Base-by-base conservation (phyloP, 2,329 filamentous ascomycete genomes). In the Fusarium aywerte region DNA sequence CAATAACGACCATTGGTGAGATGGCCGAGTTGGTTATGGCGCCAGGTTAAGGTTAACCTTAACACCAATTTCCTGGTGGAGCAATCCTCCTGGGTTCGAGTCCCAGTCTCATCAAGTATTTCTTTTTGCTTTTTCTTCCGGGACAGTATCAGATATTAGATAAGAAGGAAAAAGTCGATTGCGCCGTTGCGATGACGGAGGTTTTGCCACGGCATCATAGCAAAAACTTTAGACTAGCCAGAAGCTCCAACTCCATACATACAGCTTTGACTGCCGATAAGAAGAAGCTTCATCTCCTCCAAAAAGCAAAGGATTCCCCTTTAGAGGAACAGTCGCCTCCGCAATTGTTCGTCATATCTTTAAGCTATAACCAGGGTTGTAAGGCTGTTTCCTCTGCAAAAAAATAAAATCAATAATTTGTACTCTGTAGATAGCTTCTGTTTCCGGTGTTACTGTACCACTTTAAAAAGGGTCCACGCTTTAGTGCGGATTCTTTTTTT, bases 11-110 rank as follows among this genome's bases (percentile, higher is more conserved):
- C 27, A 63, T 45, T 31, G 69, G 70, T 72, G 65, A 72, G 69
- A 72, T 72, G 70, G 70, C 70, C 70, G 70, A 72, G 70, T 72
- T 72, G 70, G 70, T 72, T 72, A 72, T 72, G 70, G 70, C 70
- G 70, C 59, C 69, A 72, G 69, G 69, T 72, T 72, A 72, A 72
- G 69, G 69, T 72, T 13, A 58, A 70, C 69, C 67, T 72, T 70
- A 67, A 69, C 65, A 68, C 58, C 65, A 52, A 60, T 56, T 67
- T 72, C 69, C 69, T 72, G 70, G 53, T 72, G 70, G 70, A 72
- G 70, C 69, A 72, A 72, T 72, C 70, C 70, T 72, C 69, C 69
- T 72, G 70, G 70, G 70, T 72, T 72, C 70, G 69, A 72, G 60
- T 72, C 70, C 70, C 70, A 72, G 69, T 72, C 69, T 72, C 65